Conservation (phyloP, 345 rosid species). For the Excoecaria cochinchinensis region DNA sequence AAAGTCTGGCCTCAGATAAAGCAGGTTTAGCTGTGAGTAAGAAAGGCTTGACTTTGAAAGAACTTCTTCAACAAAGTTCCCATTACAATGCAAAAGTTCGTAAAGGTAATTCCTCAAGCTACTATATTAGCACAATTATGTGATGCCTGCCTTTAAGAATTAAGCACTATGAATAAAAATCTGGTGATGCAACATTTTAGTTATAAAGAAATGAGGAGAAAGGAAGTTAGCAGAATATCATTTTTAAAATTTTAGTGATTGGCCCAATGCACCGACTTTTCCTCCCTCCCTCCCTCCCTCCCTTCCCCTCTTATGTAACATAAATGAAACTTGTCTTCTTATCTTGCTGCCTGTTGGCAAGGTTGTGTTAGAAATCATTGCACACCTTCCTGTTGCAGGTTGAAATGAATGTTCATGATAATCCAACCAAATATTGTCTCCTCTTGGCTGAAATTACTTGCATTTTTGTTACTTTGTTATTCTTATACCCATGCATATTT, state of each 20-base stretch:
- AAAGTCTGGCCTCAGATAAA: constrained; percentile 78
- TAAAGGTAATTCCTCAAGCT: constrained; percentile 39
- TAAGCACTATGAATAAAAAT: neutral
- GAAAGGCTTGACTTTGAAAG: constrained; percentile 85
- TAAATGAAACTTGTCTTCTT: neutral
- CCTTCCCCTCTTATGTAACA: neutral
- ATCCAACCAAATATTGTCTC: neutral
- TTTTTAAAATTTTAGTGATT: neutral
- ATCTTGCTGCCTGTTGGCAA: neutral
- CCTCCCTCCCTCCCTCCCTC: too few species aligned
- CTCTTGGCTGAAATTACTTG: neutral
- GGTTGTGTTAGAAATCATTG: neutral
- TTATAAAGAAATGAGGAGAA: neutral
- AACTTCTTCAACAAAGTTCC: constrained; percentile 77
- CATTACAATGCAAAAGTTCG: constrained; percentile 88
- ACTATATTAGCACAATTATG: neutral
- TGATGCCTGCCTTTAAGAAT: neutral
- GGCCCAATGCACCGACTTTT: too few species aligned
- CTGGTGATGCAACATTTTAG: neutral
- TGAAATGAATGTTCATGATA: neutral
- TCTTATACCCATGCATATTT: neutral
- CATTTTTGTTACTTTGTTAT: neutral
- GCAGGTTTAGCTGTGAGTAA: constrained; percentile 76
- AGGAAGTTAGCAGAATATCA: neutral
- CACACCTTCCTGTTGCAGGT: neutral